A percentile compares a stretch with the other conserved stretches of the same genome.
phyloP scores from a whole-genome alignment of 345 rosid genomes.

The Turnera subulata region DNA sequence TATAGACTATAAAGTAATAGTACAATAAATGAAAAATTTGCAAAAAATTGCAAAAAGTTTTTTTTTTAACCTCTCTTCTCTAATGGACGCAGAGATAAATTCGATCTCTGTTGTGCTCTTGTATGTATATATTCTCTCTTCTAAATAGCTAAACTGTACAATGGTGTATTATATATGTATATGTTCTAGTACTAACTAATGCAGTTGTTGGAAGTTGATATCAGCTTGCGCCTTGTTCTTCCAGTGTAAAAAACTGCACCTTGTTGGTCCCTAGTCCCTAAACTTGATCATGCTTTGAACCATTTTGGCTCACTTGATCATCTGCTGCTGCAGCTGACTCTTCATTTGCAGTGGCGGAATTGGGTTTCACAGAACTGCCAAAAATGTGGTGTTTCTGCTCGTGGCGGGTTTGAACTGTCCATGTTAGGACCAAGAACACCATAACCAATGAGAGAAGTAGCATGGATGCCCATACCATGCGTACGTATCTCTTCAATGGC shows the following conservation, averaged over 20 bases:
- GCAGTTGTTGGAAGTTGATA: no score
- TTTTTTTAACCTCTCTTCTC: no score
- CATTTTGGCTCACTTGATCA: no score
- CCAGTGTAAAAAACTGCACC: constrained; percentile 19
- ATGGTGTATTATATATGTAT: no score
- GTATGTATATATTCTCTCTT: no score
- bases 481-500: constrained; percentile 43
- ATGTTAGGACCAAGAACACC: constrained; percentile 39
- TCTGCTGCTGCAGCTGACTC: constrained; percentile 8
- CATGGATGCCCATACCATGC: constrained; percentile 48
- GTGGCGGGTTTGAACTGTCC: constrained; percentile 31
- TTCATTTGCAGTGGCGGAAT: constrained; percentile 10
- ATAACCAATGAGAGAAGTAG: constrained; percentile 40
- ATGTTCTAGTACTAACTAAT: not conserved
- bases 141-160: not conserved
- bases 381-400: constrained; percentile 20
- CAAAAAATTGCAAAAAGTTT: no score
- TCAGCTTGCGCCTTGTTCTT: constrained; percentile 19
- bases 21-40: not conserved
- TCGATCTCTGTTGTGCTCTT: no score
- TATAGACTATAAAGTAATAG: not conserved
- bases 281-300: not conserved
- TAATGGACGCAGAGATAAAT: no score
- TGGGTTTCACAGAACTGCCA: constrained; percentile 38
- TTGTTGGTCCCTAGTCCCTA: not conserved